Evolutionary conservation across 352 stramenopile species (phyloP).

Genomic region (Pythium oligandrum): DNA sequence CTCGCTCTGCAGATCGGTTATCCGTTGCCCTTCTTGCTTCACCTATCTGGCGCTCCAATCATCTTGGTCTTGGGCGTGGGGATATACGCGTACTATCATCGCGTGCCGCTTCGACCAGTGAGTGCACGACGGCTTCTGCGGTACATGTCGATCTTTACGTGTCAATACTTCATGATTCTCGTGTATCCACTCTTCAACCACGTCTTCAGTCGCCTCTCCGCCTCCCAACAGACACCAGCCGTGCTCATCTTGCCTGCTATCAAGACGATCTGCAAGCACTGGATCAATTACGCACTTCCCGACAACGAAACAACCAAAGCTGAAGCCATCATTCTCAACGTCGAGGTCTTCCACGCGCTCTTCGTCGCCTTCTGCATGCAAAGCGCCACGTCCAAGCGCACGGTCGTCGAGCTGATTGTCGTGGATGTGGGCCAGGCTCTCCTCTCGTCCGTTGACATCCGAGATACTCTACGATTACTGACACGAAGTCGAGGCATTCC

Average conservation of each 20-base stretch:
- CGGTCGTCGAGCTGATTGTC: too few species aligned
- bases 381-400: too few species aligned
- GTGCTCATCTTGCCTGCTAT: conserved; percentile 33
- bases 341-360: conserved; percentile 46
- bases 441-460: too few species aligned
- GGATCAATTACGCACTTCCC: conserved; percentile 15
- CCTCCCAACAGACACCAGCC: conserved; percentile 22
- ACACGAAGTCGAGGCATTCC: too few species aligned
- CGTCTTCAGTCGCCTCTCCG: conserved; percentile 20
- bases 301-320: conserved; percentile 27
- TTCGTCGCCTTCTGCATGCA: conserved; percentile 41
- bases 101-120: background rate
- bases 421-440: too few species aligned
- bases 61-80: background rate
- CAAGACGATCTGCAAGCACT: conserved; percentile 40
- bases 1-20: background rate
- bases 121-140: background rate
- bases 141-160: conserved; percentile 9
- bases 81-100: background rate
- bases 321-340: conserved; percentile 43
- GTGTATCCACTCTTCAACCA: conserved; percentile 44
- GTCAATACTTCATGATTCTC: conserved; percentile 12
- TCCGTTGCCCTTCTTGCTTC: background rate
- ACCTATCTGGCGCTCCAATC: background rate
- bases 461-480: too few species aligned